Base-by-base conservation (phyloP, 1,284 basidiomycete genomes). In the Hemileia vastatrix region DNA sequence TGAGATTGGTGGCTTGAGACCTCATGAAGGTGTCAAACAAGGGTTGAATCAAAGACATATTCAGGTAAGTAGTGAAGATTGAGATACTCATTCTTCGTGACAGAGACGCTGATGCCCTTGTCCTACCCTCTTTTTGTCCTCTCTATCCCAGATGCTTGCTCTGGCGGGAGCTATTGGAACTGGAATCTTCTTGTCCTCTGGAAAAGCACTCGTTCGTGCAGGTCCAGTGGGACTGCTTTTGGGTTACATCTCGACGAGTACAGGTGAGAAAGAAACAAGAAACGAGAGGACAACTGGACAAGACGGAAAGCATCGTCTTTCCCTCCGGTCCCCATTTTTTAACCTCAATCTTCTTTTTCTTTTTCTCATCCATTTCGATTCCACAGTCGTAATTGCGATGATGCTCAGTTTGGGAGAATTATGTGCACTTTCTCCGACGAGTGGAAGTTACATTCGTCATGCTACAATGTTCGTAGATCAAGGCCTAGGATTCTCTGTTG, bases 351-450 rank as follows among this genome's bases (percentile, higher is more conserved):
- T 19, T 47, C 45, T 47, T 18, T 19, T 47, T 47, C 45, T 19
- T 47, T 18, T 47, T 18, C 21, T 19, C 27, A 27, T 27, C 27
- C 27, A 27, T 27, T 27, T 27, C 27, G 27, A 27, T 27, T 68
- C 68, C 23, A 49, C 65, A 44, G 68, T 71, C 49, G 68, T 70
- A 15, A 70, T 66, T 55, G 63, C 65, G n/a, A 65, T 71, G 0
- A 68, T 69, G 50, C 69, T 68, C 43, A 64, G 67, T 1, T 54
- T 70, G 6, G 68, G 69, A 36, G 69, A 69, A 40, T 60, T 68
- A 1, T 66, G 66, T 13, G 48, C 48, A 13, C 48, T 50, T 11
- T 9, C 31, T 50, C 48, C 48, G 13, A 32, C 31, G 9, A 13
- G 11, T n/a, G 48, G 48, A 24, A 13, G 11, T n/a, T 50, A 50